These are phyloP conservation scores for Hebeloma cylindrosporum DNA, from an alignment of 768 basidiomycete genomes.

Conservation along the genomic window DNA sequence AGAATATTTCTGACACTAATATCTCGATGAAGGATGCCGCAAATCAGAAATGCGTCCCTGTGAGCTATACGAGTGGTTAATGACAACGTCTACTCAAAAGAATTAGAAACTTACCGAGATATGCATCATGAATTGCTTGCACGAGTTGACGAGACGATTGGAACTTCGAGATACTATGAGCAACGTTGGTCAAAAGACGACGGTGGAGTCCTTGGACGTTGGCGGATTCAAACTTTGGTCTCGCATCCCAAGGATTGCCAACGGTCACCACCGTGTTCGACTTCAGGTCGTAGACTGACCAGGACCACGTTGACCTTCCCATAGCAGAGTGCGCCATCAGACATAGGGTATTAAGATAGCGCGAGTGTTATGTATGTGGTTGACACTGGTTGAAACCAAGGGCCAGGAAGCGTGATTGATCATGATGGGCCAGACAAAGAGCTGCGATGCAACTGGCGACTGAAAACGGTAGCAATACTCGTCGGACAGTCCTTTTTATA, in stretches of 20 bases:
- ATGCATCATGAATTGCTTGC: slow-evolving; percentile 22
- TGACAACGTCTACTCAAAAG: background rate
- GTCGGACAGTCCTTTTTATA: too few relatives aligned
- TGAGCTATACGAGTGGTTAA: slow-evolving; percentile 22
- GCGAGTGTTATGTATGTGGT: too few relatives aligned
- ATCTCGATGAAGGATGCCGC: slow-evolving; percentile 25
- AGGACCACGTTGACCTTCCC: slow-evolving; percentile 24
- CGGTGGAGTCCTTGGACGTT: slow-evolving; percentile 19
- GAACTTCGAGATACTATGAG: slow-evolving; percentile 11
- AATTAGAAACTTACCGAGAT: slow-evolving; percentile 17
- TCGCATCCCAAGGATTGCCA: slow-evolving; percentile 12
- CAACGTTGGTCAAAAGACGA: slow-evolving; percentile 23
- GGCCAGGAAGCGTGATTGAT: too few relatives aligned
- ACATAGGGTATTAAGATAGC: slow-evolving; percentile 12
- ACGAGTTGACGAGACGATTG: slow-evolving; percentile 19
- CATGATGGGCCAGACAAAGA: too few relatives aligned
- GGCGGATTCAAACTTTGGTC: background rate
- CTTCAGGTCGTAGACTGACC: slow-evolving; percentile 15
- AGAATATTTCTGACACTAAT: slow-evolving; percentile 29
- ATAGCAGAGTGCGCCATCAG: slow-evolving; percentile 18
- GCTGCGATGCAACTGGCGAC: too few relatives aligned
- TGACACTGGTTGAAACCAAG: too few relatives aligned
- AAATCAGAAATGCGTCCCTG: slow-evolving; percentile 15
- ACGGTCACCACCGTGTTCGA: slow-evolving; percentile 9
- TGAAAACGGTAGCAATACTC: too few relatives aligned